These are phyloP conservation scores for Pholiota molesta DNA, from an alignment of 768 basidiomycete species.

Conservation along the genomic window DNA sequence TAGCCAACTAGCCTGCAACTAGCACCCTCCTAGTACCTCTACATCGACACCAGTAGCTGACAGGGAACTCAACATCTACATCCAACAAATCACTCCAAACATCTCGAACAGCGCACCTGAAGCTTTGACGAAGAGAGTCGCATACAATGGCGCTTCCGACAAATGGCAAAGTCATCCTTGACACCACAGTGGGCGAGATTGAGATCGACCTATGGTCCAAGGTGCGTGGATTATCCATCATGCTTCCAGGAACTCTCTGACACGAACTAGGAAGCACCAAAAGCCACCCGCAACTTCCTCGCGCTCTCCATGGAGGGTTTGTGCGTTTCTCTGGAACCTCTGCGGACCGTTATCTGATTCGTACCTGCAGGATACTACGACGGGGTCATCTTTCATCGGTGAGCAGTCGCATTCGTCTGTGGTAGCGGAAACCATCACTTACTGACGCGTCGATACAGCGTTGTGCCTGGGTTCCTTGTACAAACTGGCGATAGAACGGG, in stretches of 20 bases:
- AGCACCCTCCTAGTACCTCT: too few relatives aligned
- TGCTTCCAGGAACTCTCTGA: neutral
- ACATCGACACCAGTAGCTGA: too few relatives aligned
- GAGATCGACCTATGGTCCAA: conserved; percentile 75
- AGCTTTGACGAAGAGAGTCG: too few relatives aligned
- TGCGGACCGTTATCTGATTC: neutral
- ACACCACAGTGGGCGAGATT: conserved; percentile 87
- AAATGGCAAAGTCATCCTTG: conserved; percentile 81
- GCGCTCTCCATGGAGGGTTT: conserved; percentile 88
- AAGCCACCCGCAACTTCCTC: conserved; percentile 90
- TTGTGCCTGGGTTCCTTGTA: conserved; percentile 90
- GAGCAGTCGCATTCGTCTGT: conserved; percentile 6
- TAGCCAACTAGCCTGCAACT: too few relatives aligned
- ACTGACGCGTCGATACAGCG: conserved; percentile 36
- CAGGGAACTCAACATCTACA: neutral
- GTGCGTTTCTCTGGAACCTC: conserved; percentile 31
- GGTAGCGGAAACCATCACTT: neutral
- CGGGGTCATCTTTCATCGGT: conserved; percentile 93
- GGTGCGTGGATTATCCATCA: conserved; percentile 32
- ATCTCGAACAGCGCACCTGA: too few relatives aligned
- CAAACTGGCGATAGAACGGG: conserved; percentile 97
- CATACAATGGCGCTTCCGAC: conserved; percentile 78
- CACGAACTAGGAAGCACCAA: conserved; percentile 78
- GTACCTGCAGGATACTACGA: conserved; percentile 84
- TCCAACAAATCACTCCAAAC: too few relatives aligned